A percentile compares a stretch with the other conserved stretches of the same genome.
These are phyloP conservation scores for Penicillium sclerotiorum DNA, from an alignment of 2,329 filamentous ascomycete species.

Conservation along the genomic window DNA sequence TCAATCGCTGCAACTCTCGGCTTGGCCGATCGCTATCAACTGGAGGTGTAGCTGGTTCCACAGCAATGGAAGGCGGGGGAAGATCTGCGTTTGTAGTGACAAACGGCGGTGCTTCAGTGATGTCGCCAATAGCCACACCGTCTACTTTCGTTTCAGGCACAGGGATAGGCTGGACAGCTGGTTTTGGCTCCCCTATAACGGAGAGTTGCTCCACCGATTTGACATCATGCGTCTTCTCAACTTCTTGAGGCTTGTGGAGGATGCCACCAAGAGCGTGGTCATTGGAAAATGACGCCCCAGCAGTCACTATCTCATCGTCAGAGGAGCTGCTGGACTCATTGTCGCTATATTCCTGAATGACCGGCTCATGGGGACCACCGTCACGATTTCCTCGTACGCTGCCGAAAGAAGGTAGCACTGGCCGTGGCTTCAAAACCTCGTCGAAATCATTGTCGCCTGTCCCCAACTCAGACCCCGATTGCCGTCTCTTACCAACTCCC, in stretches of 20 bases:
- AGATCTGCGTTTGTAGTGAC: constrained; percentile 15
- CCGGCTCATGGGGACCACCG: constrained; percentile 21
- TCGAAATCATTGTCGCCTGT: constrained; percentile 54
- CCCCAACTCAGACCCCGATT: constrained; percentile 25
- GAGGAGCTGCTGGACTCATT: constrained; percentile 38
- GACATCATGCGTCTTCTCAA: constrained; percentile 7
- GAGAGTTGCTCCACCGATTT: constrained; percentile 18
- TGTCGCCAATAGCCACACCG: neutral
- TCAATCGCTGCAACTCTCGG: constrained; percentile 29
- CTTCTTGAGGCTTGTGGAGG: constrained; percentile 42
- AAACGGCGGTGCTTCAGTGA: constrained; percentile 11
- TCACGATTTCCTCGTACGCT: constrained; percentile 57
- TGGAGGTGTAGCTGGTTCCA: constrained; percentile 53
- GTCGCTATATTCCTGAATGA: constrained; percentile 30
- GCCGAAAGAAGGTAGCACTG: constrained; percentile 64
- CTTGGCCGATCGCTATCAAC: constrained; percentile 35
- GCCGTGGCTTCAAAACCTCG: constrained; percentile 60
- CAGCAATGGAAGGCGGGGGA: constrained; percentile 47
- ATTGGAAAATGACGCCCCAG: constrained; percentile 47
- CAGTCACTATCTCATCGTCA: constrained; percentile 49
- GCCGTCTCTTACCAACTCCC: constrained; percentile 38
- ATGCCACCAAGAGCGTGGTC: constrained; percentile 57
- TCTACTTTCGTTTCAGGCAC: constrained; percentile 6
- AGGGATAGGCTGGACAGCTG: neutral
- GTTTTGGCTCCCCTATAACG: constrained; percentile 5